Base-by-base conservation (phyloP, 176 grass and related monocot genomes). In the Sorghum bicolor region DNA sequence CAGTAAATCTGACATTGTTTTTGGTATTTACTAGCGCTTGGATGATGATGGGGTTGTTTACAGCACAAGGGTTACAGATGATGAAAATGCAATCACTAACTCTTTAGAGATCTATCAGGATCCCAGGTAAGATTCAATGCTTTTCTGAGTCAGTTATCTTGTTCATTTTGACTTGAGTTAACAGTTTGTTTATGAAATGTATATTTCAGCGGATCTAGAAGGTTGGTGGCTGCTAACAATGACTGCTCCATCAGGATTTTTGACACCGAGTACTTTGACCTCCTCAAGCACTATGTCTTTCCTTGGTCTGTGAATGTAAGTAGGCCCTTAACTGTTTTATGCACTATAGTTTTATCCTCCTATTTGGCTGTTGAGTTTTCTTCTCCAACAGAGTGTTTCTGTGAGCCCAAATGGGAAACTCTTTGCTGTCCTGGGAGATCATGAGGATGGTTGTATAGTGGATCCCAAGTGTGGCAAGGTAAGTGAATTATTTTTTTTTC, bases 291-390 rank as follows among this genome's bases (percentile, higher is more conserved):
- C 25, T 75, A 87, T 69, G 79, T 85, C 5, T 92, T 90, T 75
- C 87, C 89, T 17, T 99, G 96, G 93, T 94, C 96, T 11, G 87
- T 99, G 39, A 99, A 99, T 86, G 93, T 96, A 90, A 90, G 93
- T 87, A 83, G 9, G 30, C 65, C 43, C 43, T 22, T 72, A 22
- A 14, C 24, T 10, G 75, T 17, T 67, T 80, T 85, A 84, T 61
- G 24, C 14, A 32, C n/a, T n/a, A 24, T 10, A 57, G 43, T 79
- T 90, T 4, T 72, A 38, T 31, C 47, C 55, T 38, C 22, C 29
- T 39, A 61, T 82, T 76, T 84, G 5, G 24, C 45, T 37, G 6
- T 37, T 84, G 44, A 78, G 11, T 65, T 53, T 24, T 65, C 2
- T 67, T 84, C 53, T 67, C 40, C 47, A 29, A 67, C 81, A 99